Evolutionary conservation across 257 asterid species (phyloP), one percentile per base, ranked within the genome.

Genomic region (Scutellaria baicalensis): DNA sequence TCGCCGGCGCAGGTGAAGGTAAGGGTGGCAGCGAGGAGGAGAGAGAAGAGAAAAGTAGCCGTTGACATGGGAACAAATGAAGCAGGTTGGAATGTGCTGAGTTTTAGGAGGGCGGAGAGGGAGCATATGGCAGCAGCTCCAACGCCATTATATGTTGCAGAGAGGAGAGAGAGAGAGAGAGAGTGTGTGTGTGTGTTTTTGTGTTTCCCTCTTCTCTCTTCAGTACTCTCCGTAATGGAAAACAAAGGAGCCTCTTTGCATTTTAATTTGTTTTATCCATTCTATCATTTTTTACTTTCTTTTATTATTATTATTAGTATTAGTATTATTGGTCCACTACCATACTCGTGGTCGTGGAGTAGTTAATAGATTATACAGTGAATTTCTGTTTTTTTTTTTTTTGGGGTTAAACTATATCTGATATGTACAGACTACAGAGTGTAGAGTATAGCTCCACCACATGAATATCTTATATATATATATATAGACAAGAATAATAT

Each of bases 1-100:
- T 50, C 44, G 59, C 67, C 88, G 74, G 80, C 88, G 74, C 64
- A 67, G 71, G 80, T 85, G 69, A 60, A 68, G n/a, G 81, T 80
- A 7, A 82, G 71, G 75, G 60, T n/a, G 75, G 82, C 68, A 79
- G 78, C 80, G n/a, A 83, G 81, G 59, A 77, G 75, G 64, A 77
- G 64, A 2, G 73, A 56, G 42, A 84, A 72, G 69, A 74, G 71
- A 40, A 60, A 52, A 67, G 31, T 75, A 74, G 80, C 79, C 73
- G 81, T 80, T 63, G 84, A 48, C 89, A 89, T 84, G 78, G 62
- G 71, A 44, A 63, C 18, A 57, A 47, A 31, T 4, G 71, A 44
- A 38, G 65, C n/a, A 14, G 59, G 33, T 5, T 10, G 8, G 23
- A 10, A 8, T 64, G 60, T 6, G 39, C 18, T 8, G 9, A 52